phyloP scores from a whole-genome alignment of 2,329 filamentous ascomycete genomes.

The Trichoderma semiorbis region DNA sequence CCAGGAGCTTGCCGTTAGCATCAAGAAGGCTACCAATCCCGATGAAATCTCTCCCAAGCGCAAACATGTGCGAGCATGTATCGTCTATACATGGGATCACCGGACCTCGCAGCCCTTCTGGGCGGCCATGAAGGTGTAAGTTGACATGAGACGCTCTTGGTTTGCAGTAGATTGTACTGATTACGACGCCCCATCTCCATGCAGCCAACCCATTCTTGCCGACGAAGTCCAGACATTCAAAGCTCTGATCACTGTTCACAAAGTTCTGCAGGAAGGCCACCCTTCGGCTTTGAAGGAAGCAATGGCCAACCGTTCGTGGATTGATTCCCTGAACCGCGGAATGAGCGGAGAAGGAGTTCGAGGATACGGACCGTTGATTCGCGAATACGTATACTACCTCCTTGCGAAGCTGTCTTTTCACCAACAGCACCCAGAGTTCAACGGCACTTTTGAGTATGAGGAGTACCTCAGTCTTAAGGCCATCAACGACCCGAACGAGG shows the following conservation, averaged over 20 bases:
- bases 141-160: slow-evolving; percentile 28
- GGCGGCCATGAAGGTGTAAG: slow-evolving; percentile 97
- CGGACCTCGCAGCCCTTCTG: slow-evolving; percentile 94
- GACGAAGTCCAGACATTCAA: slow-evolving; percentile 99
- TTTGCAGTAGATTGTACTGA: background rate
- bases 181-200: background rate
- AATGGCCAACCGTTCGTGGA: slow-evolving; percentile 82
- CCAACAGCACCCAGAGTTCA: slow-evolving; percentile 94
- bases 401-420: slow-evolving; percentile 96
- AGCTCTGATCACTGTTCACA: slow-evolving; percentile 93
- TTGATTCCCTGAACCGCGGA: slow-evolving; percentile 86
- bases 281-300: slow-evolving; percentile 83
- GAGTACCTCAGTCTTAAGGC: slow-evolving; percentile 98
- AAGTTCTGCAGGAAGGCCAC: slow-evolving; percentile 95
- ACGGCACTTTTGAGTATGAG: slow-evolving; percentile 97
- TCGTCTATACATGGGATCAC: slow-evolving; percentile 99
- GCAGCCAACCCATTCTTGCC: slow-evolving; percentile 90
- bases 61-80: slow-evolving; percentile 97
- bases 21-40: slow-evolving; percentile 65
- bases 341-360: slow-evolving; percentile 79
- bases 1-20: slow-evolving; percentile 66
- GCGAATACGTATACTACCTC: slow-evolving; percentile 95
- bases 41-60: slow-evolving; percentile 67
- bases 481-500: slow-evolving; percentile 98
- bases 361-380: slow-evolving; percentile 87